Conservation (phyloP, 2,329 filamentous ascomycete species). For the Lojkania enalia region DNA sequence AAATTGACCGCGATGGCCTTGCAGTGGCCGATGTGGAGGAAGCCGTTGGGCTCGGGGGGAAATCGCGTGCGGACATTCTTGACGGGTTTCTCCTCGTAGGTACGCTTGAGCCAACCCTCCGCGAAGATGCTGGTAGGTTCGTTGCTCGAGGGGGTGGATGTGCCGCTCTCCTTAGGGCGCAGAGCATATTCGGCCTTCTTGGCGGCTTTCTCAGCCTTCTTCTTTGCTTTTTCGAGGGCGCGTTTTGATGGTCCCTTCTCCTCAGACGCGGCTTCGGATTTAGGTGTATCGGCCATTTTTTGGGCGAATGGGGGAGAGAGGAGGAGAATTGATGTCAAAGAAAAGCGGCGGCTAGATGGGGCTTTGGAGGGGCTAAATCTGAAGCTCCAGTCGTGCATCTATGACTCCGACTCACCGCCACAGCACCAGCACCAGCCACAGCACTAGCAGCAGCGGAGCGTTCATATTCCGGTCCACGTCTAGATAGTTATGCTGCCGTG, state of each 20-base stretch:
- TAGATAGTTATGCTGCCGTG: no score
- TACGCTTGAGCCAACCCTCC: slow-evolving; percentile 54
- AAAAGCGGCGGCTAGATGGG: not conserved
- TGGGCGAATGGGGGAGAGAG: no score
- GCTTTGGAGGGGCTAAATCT: not conserved
- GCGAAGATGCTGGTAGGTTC: slow-evolving; percentile 49
- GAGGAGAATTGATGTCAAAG: not conserved
- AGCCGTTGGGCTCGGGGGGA: slow-evolving; percentile 77
- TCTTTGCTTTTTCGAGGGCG: slow-evolving; percentile 54
- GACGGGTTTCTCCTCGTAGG: slow-evolving; percentile 55
- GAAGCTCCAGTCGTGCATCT: not conserved
- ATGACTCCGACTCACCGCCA: no score
- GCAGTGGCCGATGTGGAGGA: slow-evolving; percentile 88
- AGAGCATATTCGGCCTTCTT: slow-evolving; percentile 48
- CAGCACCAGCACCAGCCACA: no score
- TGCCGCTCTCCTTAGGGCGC: slow-evolving; percentile 40
- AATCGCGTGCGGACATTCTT: slow-evolving; percentile 53
- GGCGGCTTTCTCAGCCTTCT: slow-evolving; percentile 53
- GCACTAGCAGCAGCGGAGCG: not conserved
- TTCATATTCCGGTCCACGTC: not conserved
- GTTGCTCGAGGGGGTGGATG: slow-evolving; percentile 23
- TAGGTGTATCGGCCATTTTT: not conserved
- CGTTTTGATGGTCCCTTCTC: slow-evolving; percentile 51
- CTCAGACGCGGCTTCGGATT: slow-evolving; percentile 17
- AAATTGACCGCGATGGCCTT: slow-evolving; percentile 98